These are phyloP conservation scores for Syzygium malaccense DNA, from an alignment of 441 rosid species.

Conservation along the genomic window DNA sequence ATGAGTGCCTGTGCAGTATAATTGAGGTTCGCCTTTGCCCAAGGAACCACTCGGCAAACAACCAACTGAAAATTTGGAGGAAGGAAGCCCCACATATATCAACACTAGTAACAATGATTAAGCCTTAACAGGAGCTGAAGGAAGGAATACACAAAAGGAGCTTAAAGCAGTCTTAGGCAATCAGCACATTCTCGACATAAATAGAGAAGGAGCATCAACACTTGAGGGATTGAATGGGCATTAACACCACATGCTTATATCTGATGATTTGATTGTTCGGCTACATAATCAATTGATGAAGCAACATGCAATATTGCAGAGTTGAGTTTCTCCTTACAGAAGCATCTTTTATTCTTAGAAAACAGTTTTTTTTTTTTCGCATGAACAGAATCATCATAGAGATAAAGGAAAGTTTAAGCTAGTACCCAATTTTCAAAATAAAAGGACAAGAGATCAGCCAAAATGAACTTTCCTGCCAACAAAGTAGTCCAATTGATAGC, in stretches of 20 bases:
- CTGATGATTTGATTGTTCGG: neutral
- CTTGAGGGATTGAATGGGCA: neutral
- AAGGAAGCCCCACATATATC: neutral
- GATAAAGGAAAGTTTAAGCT: neutral
- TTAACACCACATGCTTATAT: neutral
- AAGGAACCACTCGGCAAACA: constrained; percentile 54
- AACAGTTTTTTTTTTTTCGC: neutral
- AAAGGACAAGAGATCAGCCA: neutral
- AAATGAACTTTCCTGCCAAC: neutral
- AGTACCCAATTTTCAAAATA: neutral
- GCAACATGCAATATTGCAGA: neutral
- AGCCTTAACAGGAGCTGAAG: neutral
- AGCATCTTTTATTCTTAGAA: neutral
- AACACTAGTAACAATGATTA: neutral
- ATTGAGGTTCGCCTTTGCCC: constrained; percentile 86
- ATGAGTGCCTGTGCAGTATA: constrained; percentile 80
- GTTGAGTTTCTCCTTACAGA: neutral
- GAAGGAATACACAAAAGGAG: neutral
- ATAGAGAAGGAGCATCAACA: neutral
- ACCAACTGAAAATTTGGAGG: constrained; percentile 28
- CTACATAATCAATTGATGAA: neutral
- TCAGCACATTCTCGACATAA: neutral
- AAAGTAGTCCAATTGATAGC: neutral
- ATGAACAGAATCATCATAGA: neutral
- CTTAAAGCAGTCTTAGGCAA: neutral